Conservation (phyloP, 495 filamentous ascomycete genomes). For the Xylaria palmicola region DNA sequence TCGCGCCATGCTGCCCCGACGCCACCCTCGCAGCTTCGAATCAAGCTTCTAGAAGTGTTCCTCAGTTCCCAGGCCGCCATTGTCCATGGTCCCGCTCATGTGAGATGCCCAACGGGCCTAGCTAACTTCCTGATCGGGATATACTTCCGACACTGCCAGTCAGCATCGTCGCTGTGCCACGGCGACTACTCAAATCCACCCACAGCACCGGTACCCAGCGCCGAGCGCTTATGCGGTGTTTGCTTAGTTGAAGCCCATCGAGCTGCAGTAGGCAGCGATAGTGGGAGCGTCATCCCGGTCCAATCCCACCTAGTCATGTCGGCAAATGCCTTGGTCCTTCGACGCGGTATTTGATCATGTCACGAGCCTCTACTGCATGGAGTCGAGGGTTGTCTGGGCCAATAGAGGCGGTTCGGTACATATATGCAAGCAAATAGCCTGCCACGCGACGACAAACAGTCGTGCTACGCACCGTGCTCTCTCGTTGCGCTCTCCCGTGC, state of each 20-base stretch:
- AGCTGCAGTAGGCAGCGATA: neutral
- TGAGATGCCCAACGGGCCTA: neutral
- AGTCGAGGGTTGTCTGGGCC: neutral
- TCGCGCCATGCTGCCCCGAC: constrained; percentile 4
- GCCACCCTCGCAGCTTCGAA: constrained; percentile 7
- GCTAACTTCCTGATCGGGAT: constrained; percentile 10
- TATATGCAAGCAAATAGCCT: constrained; percentile 9
- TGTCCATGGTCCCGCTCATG: constrained; percentile 12
- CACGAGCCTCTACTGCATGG: neutral
- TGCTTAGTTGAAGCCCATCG: neutral
- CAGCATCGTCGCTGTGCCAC: constrained; percentile 2
- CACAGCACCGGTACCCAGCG: constrained; percentile 11
- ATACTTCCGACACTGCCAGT: constrained; percentile 2
- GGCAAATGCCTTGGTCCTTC: constrained; percentile 11
- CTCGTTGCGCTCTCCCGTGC: too few relatives aligned
- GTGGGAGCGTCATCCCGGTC: neutral
- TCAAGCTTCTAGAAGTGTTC: constrained; percentile 16
- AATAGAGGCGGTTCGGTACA: neutral
- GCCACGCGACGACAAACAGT: neutral
- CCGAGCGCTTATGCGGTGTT: constrained; percentile 5
- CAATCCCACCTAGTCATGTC: constrained; percentile 13
- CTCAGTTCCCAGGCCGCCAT: neutral
- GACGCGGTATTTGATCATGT: neutral
- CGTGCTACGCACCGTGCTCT: neutral
- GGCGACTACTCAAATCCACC: constrained; percentile 8